Base-by-base conservation (phyloP, 1,284 basidiomycete genomes). In the Chalciporus piperatoides region DNA sequence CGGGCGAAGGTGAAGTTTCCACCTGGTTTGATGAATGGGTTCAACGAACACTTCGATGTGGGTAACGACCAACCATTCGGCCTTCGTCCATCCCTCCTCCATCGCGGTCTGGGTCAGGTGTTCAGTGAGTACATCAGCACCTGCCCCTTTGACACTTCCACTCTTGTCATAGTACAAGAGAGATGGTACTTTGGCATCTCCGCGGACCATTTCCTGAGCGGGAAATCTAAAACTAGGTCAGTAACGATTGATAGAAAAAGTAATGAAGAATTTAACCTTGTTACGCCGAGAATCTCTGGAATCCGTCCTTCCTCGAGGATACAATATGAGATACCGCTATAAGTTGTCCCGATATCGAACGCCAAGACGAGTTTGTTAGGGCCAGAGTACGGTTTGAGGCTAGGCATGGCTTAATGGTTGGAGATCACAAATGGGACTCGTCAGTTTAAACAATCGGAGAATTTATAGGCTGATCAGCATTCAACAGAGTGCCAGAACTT, bases 1-100 rank as follows among this genome's bases (percentile, higher is more conserved):
- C 0, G 75, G 73, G 1, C 72, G 67, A 4, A 81, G 62, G 49
- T 78, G 70, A 1, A 81, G 62, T 55, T 81, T 81, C 67, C 80
- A 81, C 78, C 80, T 81, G 32, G 2, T 50, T 11, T 36, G 30
- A 37, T 39, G 24, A 35, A 33, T 33, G 12, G 44, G 28, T 14
- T 15, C 21, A 11, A 24, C n/a, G 4, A 15, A 27, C 10, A 14
- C 21, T 14, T 36, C 2, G 7, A 14, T 11, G 2, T 32, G 7
- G n/a, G 30, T 27, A 17, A 42, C 5, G 45, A 51, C 59, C n/a
- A 48, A 78, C 79, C 77, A 79, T 63, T 77, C 71, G 0, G 73
- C 71, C 28, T 69, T 74, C 1, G 64, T 55, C 65, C 74, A 74
- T 1, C 62, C 62, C 35, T 75, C 67, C 2, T 73, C 71, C 23